Evolutionary conservation across 2,329 filamentous ascomycete species (phyloP), one percentile per base, ranked within the genome.

Genomic region (Fusarium sp.): DNA sequence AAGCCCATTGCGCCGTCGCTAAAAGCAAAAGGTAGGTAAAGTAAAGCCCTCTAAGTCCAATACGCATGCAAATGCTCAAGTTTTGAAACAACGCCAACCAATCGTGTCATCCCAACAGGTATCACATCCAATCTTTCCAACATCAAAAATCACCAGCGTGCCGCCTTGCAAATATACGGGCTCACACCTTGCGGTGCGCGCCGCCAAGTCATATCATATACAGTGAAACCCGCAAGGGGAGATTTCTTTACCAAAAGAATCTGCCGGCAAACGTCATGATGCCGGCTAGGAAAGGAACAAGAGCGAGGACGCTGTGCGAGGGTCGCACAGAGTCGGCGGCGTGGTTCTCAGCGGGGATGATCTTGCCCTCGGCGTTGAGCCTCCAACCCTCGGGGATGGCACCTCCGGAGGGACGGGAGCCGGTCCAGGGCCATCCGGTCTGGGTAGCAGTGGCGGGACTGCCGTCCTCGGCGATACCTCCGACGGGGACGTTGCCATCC

Each of bases 331-430:
- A 48, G 8, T 52, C 38, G 12, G 83, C 82, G 72, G 86, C 86
- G 28, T 53, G 29, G 79, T 69, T 70, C 35, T 58, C 61, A 4
- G 87, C 86, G 73, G 91, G 91, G 72, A 92, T 83, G 70, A 95
- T 88, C 80, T 93, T 94, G 73, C 92, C 91, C 68, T 87, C 85
- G 61, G 88, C 82, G 46, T 88, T 91, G 78, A 95, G 91, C 60
- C 88, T 85, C 92, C 92, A 97, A 58, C 91, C 92, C 70, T 83
- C 86, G 36, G 93, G 92, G 57, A 96, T 86, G 62, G 80, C 77
- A 5, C 83, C 79, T 28, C 79, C 79, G 11, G 85, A 80, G 12
- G 81, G 53, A 84, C 78, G 52, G 78, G 78, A 41, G 83, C 81
- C 28, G 87, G 54, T 84, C 89, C 89, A 92, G 22, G 90, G 90